phyloP scores from a whole-genome alignment of 495 filamentous ascomycete genomes.

The Articulospora tetracladia region DNA sequence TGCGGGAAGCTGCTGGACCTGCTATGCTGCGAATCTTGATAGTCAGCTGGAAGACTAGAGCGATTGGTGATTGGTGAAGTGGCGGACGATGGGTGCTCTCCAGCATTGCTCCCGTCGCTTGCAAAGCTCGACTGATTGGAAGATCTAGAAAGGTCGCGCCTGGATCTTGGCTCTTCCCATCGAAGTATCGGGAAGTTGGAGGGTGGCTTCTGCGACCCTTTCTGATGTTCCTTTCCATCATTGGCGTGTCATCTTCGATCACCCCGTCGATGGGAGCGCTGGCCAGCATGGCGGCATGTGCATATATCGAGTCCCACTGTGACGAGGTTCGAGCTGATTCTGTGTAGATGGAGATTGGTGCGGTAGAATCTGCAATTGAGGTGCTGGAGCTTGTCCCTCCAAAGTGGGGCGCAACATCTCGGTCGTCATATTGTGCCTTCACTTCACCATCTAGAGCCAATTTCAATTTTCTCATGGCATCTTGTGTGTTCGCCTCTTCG shows the following conservation, averaged over 20 bases:
- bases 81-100: no score
- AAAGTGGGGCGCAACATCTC: not conserved
- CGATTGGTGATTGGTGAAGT: not conserved
- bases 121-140: not conserved
- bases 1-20: not conserved
- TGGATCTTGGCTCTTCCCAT: not conserved
- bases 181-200: slow-evolving; percentile 12
- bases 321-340: slow-evolving; percentile 14
- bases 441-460: not conserved
- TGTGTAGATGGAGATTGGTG: slow-evolving; percentile 9
- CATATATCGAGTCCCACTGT: slow-evolving; percentile 18
- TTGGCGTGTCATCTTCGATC: slow-evolving; percentile 2
- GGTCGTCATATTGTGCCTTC: not conserved
- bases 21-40: not conserved
- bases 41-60: not conserved
- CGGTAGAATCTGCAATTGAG: not conserved
- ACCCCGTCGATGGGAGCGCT: not conserved
- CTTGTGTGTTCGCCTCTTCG: slow-evolving; percentile 21
- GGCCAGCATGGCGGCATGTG: slow-evolving; percentile 10
- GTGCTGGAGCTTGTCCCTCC: not conserved
- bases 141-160: not conserved
- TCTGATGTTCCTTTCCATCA: slow-evolving; percentile 17
- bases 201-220: slow-evolving; percentile 3
- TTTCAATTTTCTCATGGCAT: slow-evolving; percentile 7
- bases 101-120: not conserved